phyloP scores from a whole-genome alignment of 2,329 filamentous ascomycete genomes.

The Emmonsiellopsis sp. region DNA sequence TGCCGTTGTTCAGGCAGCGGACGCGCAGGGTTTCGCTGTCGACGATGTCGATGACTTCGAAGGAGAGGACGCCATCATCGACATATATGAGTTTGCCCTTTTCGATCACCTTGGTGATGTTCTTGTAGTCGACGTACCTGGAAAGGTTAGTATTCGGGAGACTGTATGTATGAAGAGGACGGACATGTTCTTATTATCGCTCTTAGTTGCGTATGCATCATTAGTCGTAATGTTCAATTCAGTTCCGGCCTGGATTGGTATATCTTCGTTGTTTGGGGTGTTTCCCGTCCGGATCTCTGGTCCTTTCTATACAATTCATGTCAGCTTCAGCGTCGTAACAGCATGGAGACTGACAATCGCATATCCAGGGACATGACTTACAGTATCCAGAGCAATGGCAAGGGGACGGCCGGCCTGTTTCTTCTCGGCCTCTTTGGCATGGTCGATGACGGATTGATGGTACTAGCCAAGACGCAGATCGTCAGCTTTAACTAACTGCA shows the following conservation, averaged over 20 bases:
- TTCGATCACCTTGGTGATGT: constrained; percentile 97
- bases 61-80: constrained; percentile 94
- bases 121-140: constrained; percentile 98
- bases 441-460: constrained; percentile 96
- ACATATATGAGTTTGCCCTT: constrained; percentile 92
- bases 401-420: constrained; percentile 72
- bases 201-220: constrained; percentile 75
- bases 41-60: constrained; percentile 79
- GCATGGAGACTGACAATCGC: background rate
- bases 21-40: constrained; percentile 84
- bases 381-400: constrained; percentile 82
- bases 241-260: constrained; percentile 72
- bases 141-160: background rate
- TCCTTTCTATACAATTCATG: constrained; percentile 48
- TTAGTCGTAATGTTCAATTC: constrained; percentile 96
- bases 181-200: constrained; percentile 89
- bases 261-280: constrained; percentile 60
- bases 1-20: constrained; percentile 90
- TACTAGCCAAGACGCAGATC: constrained; percentile 46
- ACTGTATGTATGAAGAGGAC: constrained; percentile 21
- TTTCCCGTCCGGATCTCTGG: constrained; percentile 82
- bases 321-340: constrained; percentile 33
- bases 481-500: background rate
- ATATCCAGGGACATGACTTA: constrained; percentile 39
- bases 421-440: constrained; percentile 79